Evolutionary conservation across 371 early-diverging fungal genomes (phyloP).

Genomic region (Mortierella sp.): DNA sequence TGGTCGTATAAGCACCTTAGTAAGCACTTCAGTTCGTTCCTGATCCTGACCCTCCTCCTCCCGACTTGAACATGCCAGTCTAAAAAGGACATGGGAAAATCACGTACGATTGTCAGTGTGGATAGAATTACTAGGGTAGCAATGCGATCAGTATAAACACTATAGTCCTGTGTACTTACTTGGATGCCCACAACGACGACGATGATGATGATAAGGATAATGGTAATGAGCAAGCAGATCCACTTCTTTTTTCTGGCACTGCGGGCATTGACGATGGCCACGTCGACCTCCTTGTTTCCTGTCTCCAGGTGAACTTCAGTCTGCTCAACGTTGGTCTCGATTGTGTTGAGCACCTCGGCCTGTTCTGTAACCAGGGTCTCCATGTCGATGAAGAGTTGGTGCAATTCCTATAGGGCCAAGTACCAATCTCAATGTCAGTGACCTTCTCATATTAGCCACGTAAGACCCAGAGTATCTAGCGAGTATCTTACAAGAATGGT

Average conservation of each 20-base stretch:
- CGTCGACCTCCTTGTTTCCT: constrained; percentile 76
- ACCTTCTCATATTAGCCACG: no score
- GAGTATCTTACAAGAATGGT: constrained; percentile 70
- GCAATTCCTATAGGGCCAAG: constrained; percentile 73
- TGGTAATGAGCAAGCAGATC: constrained; percentile 60
- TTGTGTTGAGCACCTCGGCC: constrained; percentile 76
- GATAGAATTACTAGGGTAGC: no score
- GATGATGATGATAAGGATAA: constrained; percentile 62
- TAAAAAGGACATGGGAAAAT: no score
- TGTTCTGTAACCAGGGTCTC: constrained; percentile 86
- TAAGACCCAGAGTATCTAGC: no score
- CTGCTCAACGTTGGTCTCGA: constrained; percentile 74
- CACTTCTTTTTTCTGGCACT: constrained; percentile 81
- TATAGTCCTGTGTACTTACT: constrained; percentile 1
- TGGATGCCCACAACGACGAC: constrained; percentile 52
- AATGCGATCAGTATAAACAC: background rate
- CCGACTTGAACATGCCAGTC: no score
- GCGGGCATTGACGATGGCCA: constrained; percentile 77
- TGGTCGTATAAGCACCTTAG: no score
- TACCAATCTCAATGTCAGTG: no score
- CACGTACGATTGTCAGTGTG: no score
- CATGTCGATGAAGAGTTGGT: constrained; percentile 91
- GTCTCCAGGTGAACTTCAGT: constrained; percentile 75
- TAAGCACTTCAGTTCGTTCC: no score
- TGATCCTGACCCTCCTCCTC: no score